phyloP scores from a whole-genome alignment of 306 rosid genomes.

The Dalbergia cochinchinensis region DNA sequence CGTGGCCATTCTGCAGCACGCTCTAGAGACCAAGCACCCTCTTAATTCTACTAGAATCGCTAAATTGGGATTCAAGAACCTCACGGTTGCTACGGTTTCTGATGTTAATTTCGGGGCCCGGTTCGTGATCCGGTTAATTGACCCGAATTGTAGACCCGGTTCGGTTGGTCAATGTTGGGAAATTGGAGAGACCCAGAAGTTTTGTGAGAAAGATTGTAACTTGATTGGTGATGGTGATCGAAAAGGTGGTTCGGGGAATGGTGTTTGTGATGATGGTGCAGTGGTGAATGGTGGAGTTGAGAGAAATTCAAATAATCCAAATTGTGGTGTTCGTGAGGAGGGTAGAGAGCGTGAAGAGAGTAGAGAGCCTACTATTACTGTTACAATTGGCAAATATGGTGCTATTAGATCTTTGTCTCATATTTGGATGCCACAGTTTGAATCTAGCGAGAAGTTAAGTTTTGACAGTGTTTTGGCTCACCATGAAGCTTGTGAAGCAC shows the following conservation, averaged over 20 bases:
- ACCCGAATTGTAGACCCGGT: slow-evolving; percentile 38
- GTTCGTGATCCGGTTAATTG: slow-evolving; percentile 52
- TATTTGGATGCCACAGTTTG: slow-evolving; percentile 58
- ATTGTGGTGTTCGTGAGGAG: slow-evolving; percentile 16
- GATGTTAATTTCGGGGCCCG: slow-evolving; percentile 71
- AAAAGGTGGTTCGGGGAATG: slow-evolving; percentile 29
- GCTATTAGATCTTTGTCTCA: slow-evolving; percentile 58
- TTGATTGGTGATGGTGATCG: slow-evolving; percentile 27
- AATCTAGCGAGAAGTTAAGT: slow-evolving; percentile 35
- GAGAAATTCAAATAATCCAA: slow-evolving; percentile 27
- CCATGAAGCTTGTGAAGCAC: slow-evolving; percentile 65
- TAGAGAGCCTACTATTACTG: slow-evolving; percentile 48
- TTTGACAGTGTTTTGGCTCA: slow-evolving; percentile 53
- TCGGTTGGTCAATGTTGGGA: slow-evolving; percentile 25
- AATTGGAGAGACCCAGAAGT: slow-evolving; percentile 41
- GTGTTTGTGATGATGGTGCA: slow-evolving; percentile 10
- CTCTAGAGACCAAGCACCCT: slow-evolving; percentile 76
- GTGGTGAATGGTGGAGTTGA: slow-evolving; percentile 32
- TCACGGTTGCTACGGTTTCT: slow-evolving; percentile 66
- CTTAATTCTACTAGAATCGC: slow-evolving; percentile 91
- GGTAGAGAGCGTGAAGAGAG: slow-evolving; percentile 30
- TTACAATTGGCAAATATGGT: slow-evolving; percentile 72
- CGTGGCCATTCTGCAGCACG: slow-evolving; percentile 82
- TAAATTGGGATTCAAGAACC: slow-evolving; percentile 71
- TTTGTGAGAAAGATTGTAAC: slow-evolving; percentile 34